phyloP scores from a whole-genome alignment of 305 asterid genomes.

The Striga hermonthica region DNA sequence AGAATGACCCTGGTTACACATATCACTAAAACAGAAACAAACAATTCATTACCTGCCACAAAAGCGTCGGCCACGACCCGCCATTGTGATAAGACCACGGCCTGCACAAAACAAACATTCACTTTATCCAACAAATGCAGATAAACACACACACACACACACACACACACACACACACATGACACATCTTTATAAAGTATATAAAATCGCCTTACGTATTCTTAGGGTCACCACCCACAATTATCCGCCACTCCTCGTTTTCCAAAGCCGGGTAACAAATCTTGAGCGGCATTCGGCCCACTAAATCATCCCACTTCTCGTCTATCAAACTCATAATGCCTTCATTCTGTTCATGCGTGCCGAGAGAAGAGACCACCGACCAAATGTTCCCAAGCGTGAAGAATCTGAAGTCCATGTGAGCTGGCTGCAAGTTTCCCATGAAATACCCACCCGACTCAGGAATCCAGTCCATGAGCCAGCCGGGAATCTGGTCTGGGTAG shows the following conservation, averaged over 20 bases:
- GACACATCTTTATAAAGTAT: too few species aligned
- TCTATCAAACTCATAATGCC: conserved; percentile 62
- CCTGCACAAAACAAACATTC: conserved; percentile 37
- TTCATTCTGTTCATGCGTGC: conserved; percentile 56
- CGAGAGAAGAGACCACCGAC: conserved; percentile 67
- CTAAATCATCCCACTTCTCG: conserved; percentile 81
- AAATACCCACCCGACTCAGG: conserved; percentile 73
- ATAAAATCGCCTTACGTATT: conserved; percentile 54
- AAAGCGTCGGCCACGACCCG: conserved; percentile 87
- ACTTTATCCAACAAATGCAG: too few species aligned
- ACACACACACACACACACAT: too few species aligned
- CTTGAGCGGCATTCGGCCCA: conserved; percentile 78
- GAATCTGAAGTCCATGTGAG: conserved; percentile 85
- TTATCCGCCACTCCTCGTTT: conserved; percentile 76
- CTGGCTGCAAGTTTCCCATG: conserved; percentile 74
- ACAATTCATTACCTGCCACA: conserved; percentile 69
- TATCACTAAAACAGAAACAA: too few species aligned
- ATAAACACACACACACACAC: not conserved
- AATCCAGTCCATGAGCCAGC: conserved; percentile 79
- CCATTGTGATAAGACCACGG: conserved; percentile 95
- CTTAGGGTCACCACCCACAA: conserved; percentile 90
- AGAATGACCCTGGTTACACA: not conserved
- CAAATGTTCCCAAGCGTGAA: conserved; percentile 81
- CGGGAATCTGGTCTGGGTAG: conserved; percentile 73
- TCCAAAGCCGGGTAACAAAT: conserved; percentile 83